phyloP scores from a whole-genome alignment of 169 alveolate genomes.

The Cryptosporidium ryanae region DNA sequence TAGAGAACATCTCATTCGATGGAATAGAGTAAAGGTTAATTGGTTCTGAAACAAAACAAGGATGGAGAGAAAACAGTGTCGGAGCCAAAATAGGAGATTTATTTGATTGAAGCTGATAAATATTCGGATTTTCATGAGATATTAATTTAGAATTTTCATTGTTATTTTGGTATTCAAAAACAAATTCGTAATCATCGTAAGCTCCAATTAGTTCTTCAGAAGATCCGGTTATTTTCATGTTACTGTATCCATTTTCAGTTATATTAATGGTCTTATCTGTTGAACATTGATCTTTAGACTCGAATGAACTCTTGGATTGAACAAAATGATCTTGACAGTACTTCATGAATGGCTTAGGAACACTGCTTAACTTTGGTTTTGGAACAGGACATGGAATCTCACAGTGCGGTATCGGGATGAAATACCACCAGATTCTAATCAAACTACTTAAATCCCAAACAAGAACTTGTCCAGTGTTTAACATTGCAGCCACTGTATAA shows the following conservation, averaged over 20 bases:
- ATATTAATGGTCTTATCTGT: neutral
- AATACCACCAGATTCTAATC: constrained; percentile 72
- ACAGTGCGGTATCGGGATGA: constrained; percentile 73
- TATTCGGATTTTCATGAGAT: constrained; percentile 39
- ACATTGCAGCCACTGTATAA: constrained; percentile 69
- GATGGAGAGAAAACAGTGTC: constrained; percentile 51
- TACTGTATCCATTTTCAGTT: neutral
- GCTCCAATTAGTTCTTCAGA: constrained; percentile 20
- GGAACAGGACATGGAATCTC: constrained; percentile 75
- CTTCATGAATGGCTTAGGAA: constrained; percentile 67
- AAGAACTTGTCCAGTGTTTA: constrained; percentile 67
- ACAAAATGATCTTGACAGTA: constrained; percentile 25
- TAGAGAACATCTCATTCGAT: constrained; percentile 64
- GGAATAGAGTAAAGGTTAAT: constrained; percentile 50
- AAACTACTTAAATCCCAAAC: constrained; percentile 72
- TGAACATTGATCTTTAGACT: constrained; percentile 4
- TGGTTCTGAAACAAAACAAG: constrained; percentile 74
- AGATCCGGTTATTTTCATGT: constrained; percentile 3
- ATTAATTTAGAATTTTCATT: constrained; percentile 12
- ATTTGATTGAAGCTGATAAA: constrained; percentile 27
- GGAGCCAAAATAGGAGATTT: constrained; percentile 70
- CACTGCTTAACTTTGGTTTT: constrained; percentile 56
- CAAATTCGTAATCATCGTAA: constrained; percentile 16
- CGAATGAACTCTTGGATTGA: neutral
- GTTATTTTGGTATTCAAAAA: constrained; percentile 10